Evolutionary conservation across 1,284 basidiomycete genomes (phyloP), one percentile per base, ranked within the genome.

Genomic region (Albatrellus sp.): DNA sequence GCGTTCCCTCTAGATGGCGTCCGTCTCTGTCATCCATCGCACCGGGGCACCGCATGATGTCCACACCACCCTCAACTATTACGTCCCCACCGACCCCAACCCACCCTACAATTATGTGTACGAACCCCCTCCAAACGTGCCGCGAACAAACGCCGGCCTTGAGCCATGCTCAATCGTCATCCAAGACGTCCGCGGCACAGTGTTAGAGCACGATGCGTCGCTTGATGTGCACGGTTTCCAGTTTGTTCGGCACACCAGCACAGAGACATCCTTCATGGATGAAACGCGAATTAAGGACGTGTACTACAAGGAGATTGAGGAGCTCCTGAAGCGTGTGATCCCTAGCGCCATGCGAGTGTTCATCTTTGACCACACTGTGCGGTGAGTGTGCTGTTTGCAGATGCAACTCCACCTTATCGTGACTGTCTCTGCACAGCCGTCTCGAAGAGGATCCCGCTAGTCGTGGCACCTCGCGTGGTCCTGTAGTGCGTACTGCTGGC

Each of bases 281-380:
- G 65, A 68, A 12, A 58, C 60, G 19, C 48, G 47, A 44, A 65
- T 71, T 50, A 51, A 57, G 49, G 35, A 31, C 6, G 51, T 46
- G 34, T 68, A 68, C 46, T 70, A 70, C 46, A 46, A 56, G 32
- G 69, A 71, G 52, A 58, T 67, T 0, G 63, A 64, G 48, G 57
- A 60, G 48, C 49, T 72, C 14, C 46, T 71, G 48, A 68, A 62
- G 56, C 57, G 57, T 17, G 34, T 20, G 48, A 46, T 62, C 20
- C 52, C 61, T 1, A 67, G 65, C 5, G 67, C 63, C n/a, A 63
- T 61, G 51, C 57, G 57, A 31, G 61, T 69, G n/a, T 55, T 65
- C 49, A 60, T 70, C 45, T 68, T 70, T 24, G 65, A 70, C 49
- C 66, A 70, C 46, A 69, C 65, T 14, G 59, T 70, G 49, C 55